Percentiles rank a stretch among this genome's conserved stretches.
These are phyloP conservation scores for Chlorella vulgaris DNA, from an alignment of 139 green algal genomes.

Conservation along the genomic window DNA sequence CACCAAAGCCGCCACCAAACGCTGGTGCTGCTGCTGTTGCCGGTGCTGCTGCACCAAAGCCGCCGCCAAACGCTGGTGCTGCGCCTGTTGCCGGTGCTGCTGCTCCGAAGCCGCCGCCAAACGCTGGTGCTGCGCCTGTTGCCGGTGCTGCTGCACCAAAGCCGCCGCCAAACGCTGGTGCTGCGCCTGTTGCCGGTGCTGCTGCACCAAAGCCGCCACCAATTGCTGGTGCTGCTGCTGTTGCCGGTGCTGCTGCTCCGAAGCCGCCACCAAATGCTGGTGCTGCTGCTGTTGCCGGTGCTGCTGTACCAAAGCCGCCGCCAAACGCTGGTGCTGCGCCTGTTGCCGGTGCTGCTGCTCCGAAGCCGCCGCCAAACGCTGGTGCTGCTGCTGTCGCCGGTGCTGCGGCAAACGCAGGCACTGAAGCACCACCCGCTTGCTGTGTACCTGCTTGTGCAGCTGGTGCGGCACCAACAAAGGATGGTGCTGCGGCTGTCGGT, in stretches of 20 bases:
- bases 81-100: background rate
- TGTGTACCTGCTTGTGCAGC: background rate
- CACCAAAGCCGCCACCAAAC: too few relatives aligned
- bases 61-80: background rate
- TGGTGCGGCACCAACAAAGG: background rate
- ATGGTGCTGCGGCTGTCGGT: background rate
- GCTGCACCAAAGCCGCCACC: too few relatives aligned
- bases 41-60: too few relatives aligned
- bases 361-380: background rate
- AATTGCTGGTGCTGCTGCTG: too few relatives aligned
- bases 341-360: too few relatives aligned
- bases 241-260: too few relatives aligned
- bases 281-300: background rate
- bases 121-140: background rate
- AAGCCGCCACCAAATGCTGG: background rate
- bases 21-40: too few relatives aligned
- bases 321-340: background rate
- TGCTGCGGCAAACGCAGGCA: too few relatives aligned
- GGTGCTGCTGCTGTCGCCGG: background rate
- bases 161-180: background rate
- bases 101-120: background rate
- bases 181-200: background rate
- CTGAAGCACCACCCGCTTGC: too few relatives aligned
- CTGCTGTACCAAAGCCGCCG: background rate
- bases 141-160: too few relatives aligned